Base-by-base conservation (phyloP, 192 early-diverging fungal genomes). In the Mortierella claussenii region DNA sequence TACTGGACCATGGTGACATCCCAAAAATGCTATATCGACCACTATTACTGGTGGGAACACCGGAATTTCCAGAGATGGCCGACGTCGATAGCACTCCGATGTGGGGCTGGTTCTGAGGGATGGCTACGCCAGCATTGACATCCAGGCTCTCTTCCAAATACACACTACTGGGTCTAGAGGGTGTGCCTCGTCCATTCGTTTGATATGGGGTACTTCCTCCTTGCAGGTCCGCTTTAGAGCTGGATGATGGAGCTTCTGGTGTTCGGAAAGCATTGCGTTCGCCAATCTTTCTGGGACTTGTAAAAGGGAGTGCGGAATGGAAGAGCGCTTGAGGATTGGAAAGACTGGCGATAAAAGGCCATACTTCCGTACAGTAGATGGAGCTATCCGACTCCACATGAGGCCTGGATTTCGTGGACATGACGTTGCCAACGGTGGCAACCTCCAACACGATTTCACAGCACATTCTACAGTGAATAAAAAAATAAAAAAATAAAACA, bases 381-480 rank as follows among this genome's bases (percentile, higher is more conserved):
- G 71, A 80, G 34, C 51, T 63, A 30, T 66, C 79, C 5, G 79
- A 62, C 26, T 75, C 60, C 6, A 60, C 66, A 24, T 68, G 69
- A 8, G 70, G 71, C 4, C 64, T 46, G 0, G 79, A 69, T 46
- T 75, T 69, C 12, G 55, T 49, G 21, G 59, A 68, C 51, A 74
- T 63, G 7, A 80, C 70, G 40, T 67, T 80, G 11, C 79, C 79
- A 21, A 75, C 70, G 1, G 79, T 80, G 0, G 79, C 79, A 7
- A 80, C 79, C 46, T 80, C 79, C 32, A 80, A 40, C 11, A 80
- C 60, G 34, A 80, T 75, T 28, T 80, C 79, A 31, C 79, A 80
- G 10, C 36, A 80, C 7, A 71, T 40, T 24, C 79, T 80, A 55
- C 13, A 43, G 37, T 40, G 8, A n/a, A n/a, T n/a, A n/a, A n/a